phyloP scores from a whole-genome alignment of 2,329 filamentous ascomycete species.

The Penicillium hesseltinei region DNA sequence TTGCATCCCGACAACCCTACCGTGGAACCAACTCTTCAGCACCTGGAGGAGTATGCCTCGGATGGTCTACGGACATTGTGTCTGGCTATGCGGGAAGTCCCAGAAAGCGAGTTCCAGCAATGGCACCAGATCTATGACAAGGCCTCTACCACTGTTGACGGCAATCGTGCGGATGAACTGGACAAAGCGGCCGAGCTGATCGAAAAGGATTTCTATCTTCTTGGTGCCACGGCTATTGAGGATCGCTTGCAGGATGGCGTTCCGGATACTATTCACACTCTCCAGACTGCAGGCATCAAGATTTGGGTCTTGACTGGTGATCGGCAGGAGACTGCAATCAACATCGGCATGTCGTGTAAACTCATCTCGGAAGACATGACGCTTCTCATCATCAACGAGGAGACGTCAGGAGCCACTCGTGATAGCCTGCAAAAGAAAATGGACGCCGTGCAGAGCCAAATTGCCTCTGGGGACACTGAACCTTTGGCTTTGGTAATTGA shows the following conservation, averaged over 20 bases:
- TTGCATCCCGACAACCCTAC: constrained; percentile 79
- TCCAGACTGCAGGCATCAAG: constrained; percentile 96
- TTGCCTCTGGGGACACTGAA: constrained; percentile 63
- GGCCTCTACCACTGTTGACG: constrained; percentile 84
- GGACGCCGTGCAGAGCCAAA: constrained; percentile 82
- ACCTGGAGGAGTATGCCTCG: constrained; percentile 97
- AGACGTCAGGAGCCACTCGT: constrained; percentile 71
- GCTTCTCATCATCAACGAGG: constrained; percentile 92
- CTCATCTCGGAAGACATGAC: constrained; percentile 99
- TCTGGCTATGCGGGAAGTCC: constrained; percentile 87
- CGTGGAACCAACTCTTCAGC: constrained; percentile 84
- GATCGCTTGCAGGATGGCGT: constrained; percentile 96
- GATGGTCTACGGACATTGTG: constrained; percentile 94
- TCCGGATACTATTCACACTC: constrained; percentile 93
- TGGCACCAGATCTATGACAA: constrained; percentile 86
- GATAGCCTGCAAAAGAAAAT: constrained; percentile 93
- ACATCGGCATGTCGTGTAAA: constrained; percentile 99
- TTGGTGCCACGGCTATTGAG: constrained; percentile 95
- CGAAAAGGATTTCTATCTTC: constrained; percentile 83
- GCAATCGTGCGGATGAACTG: constrained; percentile 88
- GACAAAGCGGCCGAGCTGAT: constrained; percentile 97
- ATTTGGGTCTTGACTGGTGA: constrained; percentile 98
- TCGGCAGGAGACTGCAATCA: constrained; percentile 97
- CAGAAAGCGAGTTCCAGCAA: constrained; percentile 82
- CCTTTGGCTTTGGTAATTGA: constrained; percentile 91